Percentiles rank a stretch among this genome's conserved stretches.
Conservation (phyloP, 179 eudicot genomes). For the Silene noctiflora region DNA sequence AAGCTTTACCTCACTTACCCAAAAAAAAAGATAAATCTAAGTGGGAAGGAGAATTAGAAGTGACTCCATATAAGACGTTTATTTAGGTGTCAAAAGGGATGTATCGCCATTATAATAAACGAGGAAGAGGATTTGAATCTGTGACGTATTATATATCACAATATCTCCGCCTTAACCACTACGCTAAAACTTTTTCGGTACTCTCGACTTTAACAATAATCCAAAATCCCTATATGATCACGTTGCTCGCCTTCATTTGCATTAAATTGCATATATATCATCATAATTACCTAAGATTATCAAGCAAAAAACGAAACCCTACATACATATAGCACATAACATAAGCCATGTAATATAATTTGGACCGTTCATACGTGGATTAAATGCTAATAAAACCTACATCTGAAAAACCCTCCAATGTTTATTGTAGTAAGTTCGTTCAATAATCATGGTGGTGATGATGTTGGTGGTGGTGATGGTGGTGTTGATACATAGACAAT, state of each 20-base stretch:
- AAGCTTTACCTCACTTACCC: not conserved
- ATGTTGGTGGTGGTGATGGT: conserved; percentile 17
- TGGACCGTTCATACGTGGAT: not conserved
- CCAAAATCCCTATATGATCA: conserved; percentile 7
- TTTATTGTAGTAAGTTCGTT: not conserved
- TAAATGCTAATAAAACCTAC: not conserved
- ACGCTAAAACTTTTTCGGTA: too few relatives aligned
- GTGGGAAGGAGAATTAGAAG: too few relatives aligned
- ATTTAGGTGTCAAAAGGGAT: too few relatives aligned
- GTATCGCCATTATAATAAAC: too few relatives aligned
- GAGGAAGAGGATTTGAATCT: too few relatives aligned
- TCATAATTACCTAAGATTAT: conserved; percentile 3
- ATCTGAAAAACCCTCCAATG: not conserved
- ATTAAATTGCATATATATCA: not conserved
- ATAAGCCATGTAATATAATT: conserved; percentile 3
- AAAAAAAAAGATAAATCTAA: too few relatives aligned
- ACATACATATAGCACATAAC: not conserved
- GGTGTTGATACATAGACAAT: conserved; percentile 21
- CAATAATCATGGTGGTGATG: conserved; percentile 32
- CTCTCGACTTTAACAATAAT: too few relatives aligned
- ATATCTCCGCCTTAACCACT: too few relatives aligned
- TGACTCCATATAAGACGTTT: too few relatives aligned
- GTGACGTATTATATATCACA: too few relatives aligned
- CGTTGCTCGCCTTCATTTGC: conserved; percentile 15
- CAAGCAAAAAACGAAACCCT: conserved; percentile 12